These are phyloP conservation scores for Hypomyces rosellus DNA, from an alignment of 2,329 filamentous ascomycete species.

Conservation along the genomic window DNA sequence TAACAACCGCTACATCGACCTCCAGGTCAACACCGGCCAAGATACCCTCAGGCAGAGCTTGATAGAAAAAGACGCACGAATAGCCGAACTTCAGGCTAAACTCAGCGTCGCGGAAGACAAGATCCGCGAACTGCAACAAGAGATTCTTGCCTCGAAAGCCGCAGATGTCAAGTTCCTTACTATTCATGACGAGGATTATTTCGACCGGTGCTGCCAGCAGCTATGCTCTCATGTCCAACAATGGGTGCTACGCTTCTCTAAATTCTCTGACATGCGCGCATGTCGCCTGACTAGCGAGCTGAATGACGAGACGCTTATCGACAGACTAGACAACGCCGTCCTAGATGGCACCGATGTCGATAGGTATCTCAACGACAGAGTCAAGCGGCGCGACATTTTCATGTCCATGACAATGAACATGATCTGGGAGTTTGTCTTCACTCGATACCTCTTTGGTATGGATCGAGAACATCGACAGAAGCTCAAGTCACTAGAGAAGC, in stretches of 20 bases:
- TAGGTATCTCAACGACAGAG: constrained; percentile 76
- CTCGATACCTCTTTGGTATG: constrained; percentile 96
- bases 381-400: constrained; percentile 86
- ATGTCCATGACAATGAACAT: constrained; percentile 99
- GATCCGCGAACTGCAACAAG: constrained; percentile 44
- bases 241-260: constrained; percentile 97
- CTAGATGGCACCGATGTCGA: constrained; percentile 94
- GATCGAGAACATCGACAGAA: constrained; percentile 96
- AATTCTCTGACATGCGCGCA: constrained; percentile 87
- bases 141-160: constrained; percentile 54
- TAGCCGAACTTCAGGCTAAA: constrained; percentile 69
- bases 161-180: constrained; percentile 68
- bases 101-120: constrained; percentile 64
- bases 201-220: constrained; percentile 87
- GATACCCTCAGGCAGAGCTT: constrained; percentile 54
- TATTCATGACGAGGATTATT: constrained; percentile 86
- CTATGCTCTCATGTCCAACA: constrained; percentile 94
- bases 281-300: constrained; percentile 80
- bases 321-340: constrained; percentile 88
- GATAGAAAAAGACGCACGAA: constrained; percentile 78
- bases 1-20: constrained; percentile 59
- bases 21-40: constrained; percentile 66
- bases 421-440: constrained; percentile 99
- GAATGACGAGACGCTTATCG: constrained; percentile 86
- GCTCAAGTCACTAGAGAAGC: constrained; percentile 91